A percentile compares a stretch with the other conserved stretches of the same genome.
Evolutionary conservation across 2,329 filamentous ascomycete genomes (phyloP).

Genomic region (Alternaria arborescens): DNA sequence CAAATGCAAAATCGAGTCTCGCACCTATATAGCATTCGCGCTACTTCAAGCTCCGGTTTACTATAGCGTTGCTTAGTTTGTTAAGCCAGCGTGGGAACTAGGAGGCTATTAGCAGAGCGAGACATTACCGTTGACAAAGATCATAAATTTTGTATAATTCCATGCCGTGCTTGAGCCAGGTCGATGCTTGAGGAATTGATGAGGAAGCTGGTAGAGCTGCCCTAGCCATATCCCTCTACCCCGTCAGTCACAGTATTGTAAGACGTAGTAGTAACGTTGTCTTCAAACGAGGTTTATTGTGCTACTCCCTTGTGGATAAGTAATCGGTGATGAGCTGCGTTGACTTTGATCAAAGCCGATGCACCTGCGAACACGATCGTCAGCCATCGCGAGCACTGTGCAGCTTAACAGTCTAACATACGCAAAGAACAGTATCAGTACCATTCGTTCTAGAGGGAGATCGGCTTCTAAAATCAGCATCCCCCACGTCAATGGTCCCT

Average conservation of each 20-base stretch:
- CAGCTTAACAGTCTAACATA: too few relatives aligned
- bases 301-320: neutral
- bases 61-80: neutral
- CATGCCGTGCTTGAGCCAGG: neutral
- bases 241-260: neutral
- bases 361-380: neutral
- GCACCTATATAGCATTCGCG: neutral
- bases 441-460: neutral
- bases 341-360: neutral
- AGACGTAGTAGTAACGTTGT: neutral
- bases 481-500: conserved; percentile 15
- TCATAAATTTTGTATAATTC: neutral
- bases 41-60: too few relatives aligned
- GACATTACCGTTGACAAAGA: neutral
- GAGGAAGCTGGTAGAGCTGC: neutral
- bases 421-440: neutral
- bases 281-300: neutral
- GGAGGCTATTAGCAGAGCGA: neutral
- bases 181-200: neutral
- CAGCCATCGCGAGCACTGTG: neutral
- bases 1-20: fast-evolving
- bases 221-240: neutral
- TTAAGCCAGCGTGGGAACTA: too few relatives aligned
- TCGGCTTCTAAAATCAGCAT: neutral
- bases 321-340: neutral